These are phyloP conservation scores for Zymoseptoria tritici DNA, from an alignment of 2,329 filamentous ascomycete species.

Conservation along the genomic window DNA sequence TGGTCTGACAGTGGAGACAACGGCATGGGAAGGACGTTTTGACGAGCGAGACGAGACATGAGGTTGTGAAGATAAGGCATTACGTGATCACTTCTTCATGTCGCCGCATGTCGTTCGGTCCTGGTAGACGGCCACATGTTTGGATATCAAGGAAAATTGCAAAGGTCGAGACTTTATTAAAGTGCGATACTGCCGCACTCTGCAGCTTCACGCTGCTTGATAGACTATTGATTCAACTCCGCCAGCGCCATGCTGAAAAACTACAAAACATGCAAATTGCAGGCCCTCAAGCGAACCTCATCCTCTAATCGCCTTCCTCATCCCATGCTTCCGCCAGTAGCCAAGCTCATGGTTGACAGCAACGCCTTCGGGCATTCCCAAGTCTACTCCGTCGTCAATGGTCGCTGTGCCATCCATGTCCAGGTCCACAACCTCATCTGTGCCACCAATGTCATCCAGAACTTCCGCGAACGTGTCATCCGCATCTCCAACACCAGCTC, in stretches of 20 bases:
- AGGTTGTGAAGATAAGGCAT: neutral
- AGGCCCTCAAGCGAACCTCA: neutral
- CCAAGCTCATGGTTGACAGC: constrained; percentile 54
- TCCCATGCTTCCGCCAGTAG: constrained; percentile 45
- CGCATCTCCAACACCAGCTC: constrained; percentile 6
- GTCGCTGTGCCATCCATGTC: constrained; percentile 19
- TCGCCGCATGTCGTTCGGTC: neutral
- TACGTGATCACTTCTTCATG: neutral
- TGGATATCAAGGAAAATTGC: neutral
- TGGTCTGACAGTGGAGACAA: constrained; percentile 55
- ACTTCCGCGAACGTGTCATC: constrained; percentile 50
- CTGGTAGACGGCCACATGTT: neutral
- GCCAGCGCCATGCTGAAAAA: constrained; percentile 32
- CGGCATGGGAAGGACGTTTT: constrained; percentile 47
- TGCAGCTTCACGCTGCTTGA: neutral
- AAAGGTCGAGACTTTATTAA: neutral
- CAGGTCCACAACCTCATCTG: constrained; percentile 31
- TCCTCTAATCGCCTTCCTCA: constrained; percentile 9
- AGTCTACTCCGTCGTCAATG: constrained; percentile 22
- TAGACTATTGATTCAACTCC: neutral
- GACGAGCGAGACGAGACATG: constrained; percentile 12
- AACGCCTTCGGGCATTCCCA: constrained; percentile 33
- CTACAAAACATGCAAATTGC: neutral
- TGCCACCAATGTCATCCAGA: constrained; percentile 33
- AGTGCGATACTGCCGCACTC: neutral